Conservation (phyloP, 768 basidiomycete species). For the Suillus subalutaceus region DNA sequence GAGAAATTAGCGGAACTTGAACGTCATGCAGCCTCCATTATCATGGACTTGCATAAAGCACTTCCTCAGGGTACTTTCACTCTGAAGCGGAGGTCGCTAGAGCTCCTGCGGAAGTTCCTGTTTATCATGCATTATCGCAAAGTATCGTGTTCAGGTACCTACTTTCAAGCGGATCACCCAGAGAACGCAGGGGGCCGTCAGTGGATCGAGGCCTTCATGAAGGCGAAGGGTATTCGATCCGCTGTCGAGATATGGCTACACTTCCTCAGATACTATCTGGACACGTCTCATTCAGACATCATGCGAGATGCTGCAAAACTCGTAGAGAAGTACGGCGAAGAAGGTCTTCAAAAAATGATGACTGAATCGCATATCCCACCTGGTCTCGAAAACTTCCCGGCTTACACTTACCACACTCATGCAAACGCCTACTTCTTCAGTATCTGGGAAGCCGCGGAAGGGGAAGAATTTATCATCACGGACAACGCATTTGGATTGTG, state of each 20-base stretch:
- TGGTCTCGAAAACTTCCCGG: slow-evolving; percentile 22
- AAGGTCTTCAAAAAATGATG: background rate
- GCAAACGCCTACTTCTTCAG: slow-evolving; percentile 23
- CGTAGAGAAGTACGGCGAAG: slow-evolving; percentile 1
- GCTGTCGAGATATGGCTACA: too few relatives aligned
- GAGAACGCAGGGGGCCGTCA: too few relatives aligned
- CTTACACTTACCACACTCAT: slow-evolving; percentile 29
- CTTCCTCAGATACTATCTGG: too few relatives aligned
- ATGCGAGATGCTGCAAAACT: background rate
- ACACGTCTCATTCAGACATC: too few relatives aligned
- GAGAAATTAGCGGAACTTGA: slow-evolving; percentile 33
- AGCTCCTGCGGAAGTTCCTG: too few relatives aligned
- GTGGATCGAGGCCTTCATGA: too few relatives aligned
- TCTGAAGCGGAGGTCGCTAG: too few relatives aligned
- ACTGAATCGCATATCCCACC: slow-evolving; percentile 4
- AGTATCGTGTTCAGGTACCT: too few relatives aligned
- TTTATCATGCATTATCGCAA: too few relatives aligned
- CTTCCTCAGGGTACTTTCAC: too few relatives aligned
- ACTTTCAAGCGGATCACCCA: too few relatives aligned
- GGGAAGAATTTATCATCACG: slow-evolving; percentile 37
- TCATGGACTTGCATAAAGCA: slow-evolving; percentile 14
- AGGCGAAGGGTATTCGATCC: too few relatives aligned
- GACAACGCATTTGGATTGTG: slow-evolving; percentile 36
- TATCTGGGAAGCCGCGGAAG: slow-evolving; percentile 31
- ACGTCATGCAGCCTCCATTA: slow-evolving; percentile 25